Evolutionary conservation across 2,329 filamentous ascomycete species (phyloP).

Genomic region (Fusarium cyanostomum): DNA sequence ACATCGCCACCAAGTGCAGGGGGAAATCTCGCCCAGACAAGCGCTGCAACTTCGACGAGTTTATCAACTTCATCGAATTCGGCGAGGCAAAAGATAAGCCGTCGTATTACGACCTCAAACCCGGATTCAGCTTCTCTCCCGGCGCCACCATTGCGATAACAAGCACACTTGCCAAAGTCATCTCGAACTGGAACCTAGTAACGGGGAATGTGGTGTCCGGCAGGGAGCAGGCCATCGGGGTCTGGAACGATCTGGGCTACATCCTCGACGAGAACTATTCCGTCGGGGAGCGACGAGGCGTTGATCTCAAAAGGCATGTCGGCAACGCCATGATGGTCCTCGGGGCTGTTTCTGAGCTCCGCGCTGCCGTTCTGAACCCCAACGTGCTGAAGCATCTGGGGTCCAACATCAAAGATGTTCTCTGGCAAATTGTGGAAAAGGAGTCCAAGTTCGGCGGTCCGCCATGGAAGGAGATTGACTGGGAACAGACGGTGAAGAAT

Average conservation of each 20-base stretch:
- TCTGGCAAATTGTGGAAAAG: background rate
- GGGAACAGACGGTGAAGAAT: too few relatives aligned
- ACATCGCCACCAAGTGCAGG: background rate
- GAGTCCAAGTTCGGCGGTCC: too few relatives aligned
- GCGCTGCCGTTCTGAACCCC: background rate
- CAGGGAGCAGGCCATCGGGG: background rate
- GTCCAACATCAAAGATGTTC: background rate
- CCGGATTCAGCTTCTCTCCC: background rate
- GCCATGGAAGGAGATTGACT: too few relatives aligned
- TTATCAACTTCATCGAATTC: background rate
- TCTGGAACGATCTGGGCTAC: background rate
- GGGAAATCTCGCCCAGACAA: background rate
- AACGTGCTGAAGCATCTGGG: background rate
- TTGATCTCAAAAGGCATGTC: background rate
- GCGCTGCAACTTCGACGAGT: background rate
- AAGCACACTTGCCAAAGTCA: background rate
- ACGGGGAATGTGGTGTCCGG: too few relatives aligned
- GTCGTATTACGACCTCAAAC: background rate
- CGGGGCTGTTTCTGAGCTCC: background rate
- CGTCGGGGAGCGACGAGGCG: background rate
- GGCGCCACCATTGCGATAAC: background rate
- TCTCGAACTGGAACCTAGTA: too few relatives aligned
- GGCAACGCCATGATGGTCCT: background rate
- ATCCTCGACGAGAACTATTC: background rate
- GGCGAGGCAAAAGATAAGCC: background rate